phyloP scores from a whole-genome alignment of 495 filamentous ascomycete genomes.

The Penicillium ochrochloron region DNA sequence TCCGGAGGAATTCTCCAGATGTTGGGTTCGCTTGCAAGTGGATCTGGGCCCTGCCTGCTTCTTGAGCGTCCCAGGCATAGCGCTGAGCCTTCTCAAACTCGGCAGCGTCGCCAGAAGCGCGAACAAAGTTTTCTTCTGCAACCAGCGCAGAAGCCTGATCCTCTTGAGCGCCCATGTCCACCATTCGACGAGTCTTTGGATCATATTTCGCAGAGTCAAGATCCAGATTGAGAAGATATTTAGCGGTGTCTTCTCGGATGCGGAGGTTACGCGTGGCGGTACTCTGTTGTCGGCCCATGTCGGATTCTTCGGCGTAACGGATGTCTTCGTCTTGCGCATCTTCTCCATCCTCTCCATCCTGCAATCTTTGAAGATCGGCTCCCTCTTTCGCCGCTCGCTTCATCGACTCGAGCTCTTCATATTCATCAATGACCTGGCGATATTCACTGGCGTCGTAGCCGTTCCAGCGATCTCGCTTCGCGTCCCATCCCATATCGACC shows the following conservation, averaged over 20 bases:
- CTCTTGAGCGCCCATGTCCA: slow-evolving; percentile 79
- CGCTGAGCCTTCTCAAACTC: slow-evolving; percentile 89
- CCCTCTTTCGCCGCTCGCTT: slow-evolving; percentile 61
- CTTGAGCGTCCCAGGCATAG: slow-evolving; percentile 95
- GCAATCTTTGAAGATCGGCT: slow-evolving; percentile 48
- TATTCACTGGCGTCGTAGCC: slow-evolving; percentile 93
- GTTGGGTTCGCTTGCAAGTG: slow-evolving; percentile 98
- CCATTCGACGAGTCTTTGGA: slow-evolving; percentile 93
- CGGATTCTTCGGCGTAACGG: slow-evolving; percentile 94
- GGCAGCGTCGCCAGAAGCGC: slow-evolving; percentile 87
- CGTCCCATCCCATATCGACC: slow-evolving; percentile 90
- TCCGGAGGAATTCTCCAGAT: slow-evolving; percentile 80
- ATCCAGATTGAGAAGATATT: slow-evolving; percentile 93
- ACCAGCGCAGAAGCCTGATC: slow-evolving; percentile 87
- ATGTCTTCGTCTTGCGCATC: slow-evolving; percentile 64
- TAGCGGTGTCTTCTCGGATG: slow-evolving; percentile 96
- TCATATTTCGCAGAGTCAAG: slow-evolving; percentile 98
- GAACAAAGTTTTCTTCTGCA: slow-evolving; percentile 92
- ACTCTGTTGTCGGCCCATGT: slow-evolving; percentile 89
- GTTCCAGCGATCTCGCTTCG: slow-evolving; percentile 98
- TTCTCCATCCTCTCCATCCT: slow-evolving; percentile 57
- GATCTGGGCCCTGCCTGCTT: slow-evolving; percentile 71
- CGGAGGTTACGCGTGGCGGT: slow-evolving; percentile 90
- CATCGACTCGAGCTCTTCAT: slow-evolving; percentile 81
- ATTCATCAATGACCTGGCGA: slow-evolving; percentile 81